A percentile compares a stretch with the other conserved stretches of the same genome.
These are phyloP conservation scores for Penicillium canariense DNA, from an alignment of 495 filamentous ascomycete species.

Conservation along the genomic window DNA sequence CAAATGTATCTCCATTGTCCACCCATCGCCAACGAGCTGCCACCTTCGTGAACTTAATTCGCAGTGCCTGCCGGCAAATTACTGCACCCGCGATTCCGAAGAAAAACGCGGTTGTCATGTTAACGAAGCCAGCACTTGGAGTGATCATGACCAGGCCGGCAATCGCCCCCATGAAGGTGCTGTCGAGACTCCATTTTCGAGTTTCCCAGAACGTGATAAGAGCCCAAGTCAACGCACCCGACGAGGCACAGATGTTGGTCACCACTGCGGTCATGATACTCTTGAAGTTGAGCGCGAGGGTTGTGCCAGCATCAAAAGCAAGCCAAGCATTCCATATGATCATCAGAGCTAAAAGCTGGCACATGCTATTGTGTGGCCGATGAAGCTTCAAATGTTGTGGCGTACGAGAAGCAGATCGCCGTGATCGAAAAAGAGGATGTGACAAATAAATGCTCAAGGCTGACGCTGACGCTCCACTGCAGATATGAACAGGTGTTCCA, in stretches of 20 bases:
- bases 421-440: constrained; percentile 41
- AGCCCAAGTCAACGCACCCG: constrained; percentile 47
- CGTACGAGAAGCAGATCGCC: constrained; percentile 33
- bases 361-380: constrained; percentile 46
- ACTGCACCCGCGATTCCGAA: constrained; percentile 44
- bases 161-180: constrained; percentile 51
- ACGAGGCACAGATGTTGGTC: constrained; percentile 49
- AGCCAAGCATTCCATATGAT: constrained; percentile 56
- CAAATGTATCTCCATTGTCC: constrained; percentile 47
- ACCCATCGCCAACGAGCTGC: constrained; percentile 38
- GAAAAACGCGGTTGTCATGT: constrained; percentile 41
- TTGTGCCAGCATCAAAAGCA: constrained; percentile 55
- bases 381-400: constrained; percentile 45
- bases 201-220: constrained; percentile 43
- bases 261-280: constrained; percentile 47
- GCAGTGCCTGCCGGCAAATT: constrained; percentile 45
- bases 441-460: constrained; percentile 44
- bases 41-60: constrained; percentile 45
- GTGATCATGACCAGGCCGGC: constrained; percentile 51
- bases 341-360: constrained; percentile 49
- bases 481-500: constrained; percentile 49
- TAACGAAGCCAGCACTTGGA: constrained; percentile 45
- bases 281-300: constrained; percentile 44
- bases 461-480: constrained; percentile 43
- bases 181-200: constrained; percentile 47